Percentiles rank a stretch among this genome's conserved stretches.
phyloP scores from a whole-genome alignment of 2,329 filamentous ascomycete species.

The Exophiala lecanii-corni region DNA sequence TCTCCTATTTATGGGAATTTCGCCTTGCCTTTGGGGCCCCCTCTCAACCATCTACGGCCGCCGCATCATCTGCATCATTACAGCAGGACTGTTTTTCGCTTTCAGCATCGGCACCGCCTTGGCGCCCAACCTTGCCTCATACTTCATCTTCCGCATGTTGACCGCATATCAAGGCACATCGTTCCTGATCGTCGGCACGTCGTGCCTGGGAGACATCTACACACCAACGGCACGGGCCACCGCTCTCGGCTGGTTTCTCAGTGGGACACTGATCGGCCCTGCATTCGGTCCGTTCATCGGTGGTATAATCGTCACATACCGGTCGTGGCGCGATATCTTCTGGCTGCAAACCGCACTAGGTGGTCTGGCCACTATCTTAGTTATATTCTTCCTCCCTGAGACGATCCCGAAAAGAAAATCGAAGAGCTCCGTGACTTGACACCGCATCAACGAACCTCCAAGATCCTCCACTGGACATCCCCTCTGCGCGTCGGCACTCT shows the following conservation, averaged over 20 bases:
- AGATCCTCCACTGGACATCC: slow-evolving; percentile 61
- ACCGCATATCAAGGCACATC: slow-evolving; percentile 72
- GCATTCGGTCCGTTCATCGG: slow-evolving; percentile 65
- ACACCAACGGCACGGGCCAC: slow-evolving; percentile 65
- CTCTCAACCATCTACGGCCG: slow-evolving; percentile 62
- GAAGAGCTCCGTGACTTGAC: slow-evolving; percentile 56
- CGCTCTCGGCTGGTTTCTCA: slow-evolving; percentile 68
- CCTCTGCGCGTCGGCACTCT: slow-evolving; percentile 58
- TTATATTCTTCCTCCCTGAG: slow-evolving; percentile 66
- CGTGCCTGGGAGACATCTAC: slow-evolving; percentile 64
- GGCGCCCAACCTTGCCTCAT: slow-evolving; percentile 64
- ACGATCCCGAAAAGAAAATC: slow-evolving; percentile 62
- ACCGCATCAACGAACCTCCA: slow-evolving; percentile 44
- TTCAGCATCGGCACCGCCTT: slow-evolving; percentile 70
- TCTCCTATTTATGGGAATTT: slow-evolving; percentile 67
- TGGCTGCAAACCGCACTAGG: slow-evolving; percentile 70
- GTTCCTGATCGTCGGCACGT: slow-evolving; percentile 67
- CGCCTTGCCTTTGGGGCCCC: slow-evolving; percentile 67
- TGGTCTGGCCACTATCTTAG: slow-evolving; percentile 53
- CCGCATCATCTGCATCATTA: slow-evolving; percentile 54
- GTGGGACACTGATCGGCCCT: slow-evolving; percentile 66
- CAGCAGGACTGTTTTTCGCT: slow-evolving; percentile 59
- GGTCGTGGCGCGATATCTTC: slow-evolving; percentile 69
- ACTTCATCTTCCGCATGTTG: slow-evolving; percentile 69
- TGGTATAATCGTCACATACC: slow-evolving; percentile 71